Evolutionary conservation across 1,284 basidiomycete species (phyloP), one percentile per base, ranked within the genome.

Genomic region (Sanghuangporus weigelae): DNA sequence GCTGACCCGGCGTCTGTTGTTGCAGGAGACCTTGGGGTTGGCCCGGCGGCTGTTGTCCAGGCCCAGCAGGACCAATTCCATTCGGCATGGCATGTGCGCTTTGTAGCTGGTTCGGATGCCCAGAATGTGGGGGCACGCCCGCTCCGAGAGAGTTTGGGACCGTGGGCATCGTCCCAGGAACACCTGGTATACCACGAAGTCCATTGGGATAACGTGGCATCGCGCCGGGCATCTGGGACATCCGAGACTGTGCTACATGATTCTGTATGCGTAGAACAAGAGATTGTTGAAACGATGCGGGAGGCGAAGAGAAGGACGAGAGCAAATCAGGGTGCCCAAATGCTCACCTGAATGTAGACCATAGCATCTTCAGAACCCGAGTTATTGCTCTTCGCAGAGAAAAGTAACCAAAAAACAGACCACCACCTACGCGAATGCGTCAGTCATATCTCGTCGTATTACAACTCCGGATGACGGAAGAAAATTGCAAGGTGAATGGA

Each of bases 381-480:
- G 35, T 81, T 82, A 57, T 79, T 87, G 63, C 84, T 87, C 75
- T 91, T 92, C 54, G 89, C 88, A 11, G 84, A 83, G 71, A 92
- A 92, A 8, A 92, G 76, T 0, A 90, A 85, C 90, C 90, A 92
- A 69, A 92, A 92, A 23, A 93, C 90, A 69, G 84, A 88, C 90
- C 90, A 92, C 90, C 90, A 92, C 72, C 90, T 92, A 69, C 10
- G 44, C 49, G 21, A 46, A 42, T 19, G 50, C 35, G 36, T 39
- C 10, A 59, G 23, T 39, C 14, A 54, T 35, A 6, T 39, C 19
- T 2, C 40, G 3, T 6, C 31, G 50, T 7, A 44, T 21, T 2
- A 31, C 23, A 26, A 48, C 11, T 10, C 26, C 23, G 39, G 11
- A 21, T 35, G 12, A 19, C n/a, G 36, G 23, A 39, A 35, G 31